A percentile compares a stretch with the other conserved stretches of the same genome.
These are phyloP conservation scores for Cercophora samala DNA, from an alignment of 495 filamentous ascomycete species.

Conservation along the genomic window DNA sequence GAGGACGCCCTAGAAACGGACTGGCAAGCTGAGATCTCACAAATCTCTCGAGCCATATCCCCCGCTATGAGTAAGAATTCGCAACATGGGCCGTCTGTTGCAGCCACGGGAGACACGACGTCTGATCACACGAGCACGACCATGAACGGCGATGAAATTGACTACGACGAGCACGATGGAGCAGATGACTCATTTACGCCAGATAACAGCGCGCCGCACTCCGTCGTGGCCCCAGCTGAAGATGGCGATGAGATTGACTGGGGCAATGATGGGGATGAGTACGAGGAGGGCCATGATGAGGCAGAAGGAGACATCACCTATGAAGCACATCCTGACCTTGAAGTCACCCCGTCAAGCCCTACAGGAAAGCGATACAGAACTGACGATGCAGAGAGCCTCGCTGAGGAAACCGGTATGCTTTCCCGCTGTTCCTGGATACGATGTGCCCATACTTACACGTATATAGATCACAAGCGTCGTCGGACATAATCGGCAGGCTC, in stretches of 20 bases:
- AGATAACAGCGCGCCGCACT: neutral
- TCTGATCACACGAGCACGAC: constrained; percentile 41
- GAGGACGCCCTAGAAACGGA: constrained; percentile 6
- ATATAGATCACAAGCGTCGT: constrained; percentile 50
- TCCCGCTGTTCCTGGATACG: neutral
- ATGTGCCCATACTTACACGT: constrained; percentile 26
- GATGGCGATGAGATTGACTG: constrained; percentile 45
- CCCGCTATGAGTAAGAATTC: constrained; percentile 15
- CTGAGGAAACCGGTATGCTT: constrained; percentile 42
- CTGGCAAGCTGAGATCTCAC: neutral
- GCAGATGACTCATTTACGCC: constrained; percentile 18
- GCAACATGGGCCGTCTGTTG: neutral
- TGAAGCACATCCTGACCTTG: constrained; percentile 17
- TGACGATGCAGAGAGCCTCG: constrained; percentile 32
- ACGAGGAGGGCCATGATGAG: constrained; percentile 20
- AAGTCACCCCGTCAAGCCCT: constrained; percentile 17
- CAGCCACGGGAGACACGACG: constrained; percentile 11
- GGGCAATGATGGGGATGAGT: constrained; percentile 39
- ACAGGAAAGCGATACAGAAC: constrained; percentile 31
- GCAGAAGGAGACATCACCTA: constrained; percentile 32
- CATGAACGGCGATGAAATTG: constrained; percentile 48
- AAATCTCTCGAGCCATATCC: constrained; percentile 11
- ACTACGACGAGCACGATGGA: constrained; percentile 42
- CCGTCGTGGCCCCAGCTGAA: neutral
- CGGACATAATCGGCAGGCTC: constrained; percentile 39